phyloP scores from a whole-genome alignment of 805 yeast species.

The Candida bentonensis region DNA sequence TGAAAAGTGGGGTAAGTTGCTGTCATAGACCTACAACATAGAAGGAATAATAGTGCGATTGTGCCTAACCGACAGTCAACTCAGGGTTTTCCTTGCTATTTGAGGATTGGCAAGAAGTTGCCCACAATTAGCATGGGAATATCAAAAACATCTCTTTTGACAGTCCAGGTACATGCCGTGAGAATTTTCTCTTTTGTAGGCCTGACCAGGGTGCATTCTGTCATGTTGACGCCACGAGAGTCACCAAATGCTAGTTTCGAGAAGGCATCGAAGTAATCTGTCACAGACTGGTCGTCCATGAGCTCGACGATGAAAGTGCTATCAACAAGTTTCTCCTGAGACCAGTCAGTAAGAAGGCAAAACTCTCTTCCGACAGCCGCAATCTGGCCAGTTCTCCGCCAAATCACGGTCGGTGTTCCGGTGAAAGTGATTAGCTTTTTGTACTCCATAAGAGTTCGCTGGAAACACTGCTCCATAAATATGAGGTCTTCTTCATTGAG shows the following conservation, averaged over 20 bases:
- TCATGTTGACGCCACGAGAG: slow-evolving; percentile 26
- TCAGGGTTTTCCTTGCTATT: no score
- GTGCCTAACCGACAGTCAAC: no score
- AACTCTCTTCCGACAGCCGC: slow-evolving; percentile 68
- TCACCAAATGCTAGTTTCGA: slow-evolving; percentile 59
- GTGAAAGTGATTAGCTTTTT: slow-evolving; percentile 38
- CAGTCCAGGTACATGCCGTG: slow-evolving; percentile 77
- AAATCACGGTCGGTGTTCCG: slow-evolving; percentile 68
- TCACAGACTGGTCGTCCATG: slow-evolving; percentile 66
- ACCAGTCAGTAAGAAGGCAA: slow-evolving; percentile 53
- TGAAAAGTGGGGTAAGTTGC: no score
- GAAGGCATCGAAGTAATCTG: slow-evolving; percentile 58
- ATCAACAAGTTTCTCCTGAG: slow-evolving; percentile 40
- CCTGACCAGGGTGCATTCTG: slow-evolving; percentile 26
- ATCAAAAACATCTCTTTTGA: slow-evolving; percentile 69
- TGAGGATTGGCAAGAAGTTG: slow-evolving; percentile 24
- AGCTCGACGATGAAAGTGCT: slow-evolving; percentile 62
- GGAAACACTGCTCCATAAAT: slow-evolving; percentile 45
- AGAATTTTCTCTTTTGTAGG: slow-evolving; percentile 31
- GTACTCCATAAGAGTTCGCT: slow-evolving; percentile 42
- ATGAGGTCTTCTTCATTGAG: slow-evolving; percentile 58
- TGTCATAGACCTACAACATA: no score
- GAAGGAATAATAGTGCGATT: no score
- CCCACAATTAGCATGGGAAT: slow-evolving; percentile 77
- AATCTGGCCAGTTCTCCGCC: slow-evolving; percentile 80